Base-by-base conservation (phyloP, 257 asterid species). In the Knoxia roxburghii region DNA sequence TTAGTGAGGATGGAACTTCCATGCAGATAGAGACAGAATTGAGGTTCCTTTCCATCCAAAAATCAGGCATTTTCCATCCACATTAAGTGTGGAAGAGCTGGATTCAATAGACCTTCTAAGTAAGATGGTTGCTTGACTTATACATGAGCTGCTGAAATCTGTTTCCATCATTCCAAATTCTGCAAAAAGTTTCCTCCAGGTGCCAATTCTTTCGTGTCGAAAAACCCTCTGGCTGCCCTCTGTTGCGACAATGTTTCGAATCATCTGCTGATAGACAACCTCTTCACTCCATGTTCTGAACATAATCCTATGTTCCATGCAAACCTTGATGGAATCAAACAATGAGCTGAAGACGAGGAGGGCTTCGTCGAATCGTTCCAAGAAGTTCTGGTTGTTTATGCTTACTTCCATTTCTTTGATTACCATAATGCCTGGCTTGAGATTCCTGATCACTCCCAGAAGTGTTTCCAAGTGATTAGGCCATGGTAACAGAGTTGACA, bases 311-410 rank as follows among this genome's bases (percentile, higher is more conserved):
- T 56, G 55, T 53, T 55, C 74, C 80, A 86, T 50, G 48, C 86
- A 83, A 21, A 73, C 80, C 0, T 78, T 76, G 17, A 84, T 29
- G 6, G 66, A 46, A 51, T 84, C 89, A 32, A 82, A 82, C 30
- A 57, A 51, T 13, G 86, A 78, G 1, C 86, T 80, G 5, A 72
- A 74, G 62, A 77, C 70, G 3, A 73, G 27, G 15, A 87, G 77
- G 14, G 84, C 68, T 5, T 81, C 85, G 27, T 78, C 77, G 30
- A 85, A 87, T 6, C 86, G 78, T n/a, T 80, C 83, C 43, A 78
- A 73, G 13, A 83, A 87, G 20, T 50, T 17, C 0, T 81, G 82
- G 4, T 80, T 69, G 17, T 80, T 87, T 49, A 69, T 68, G 52
- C 76, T 75, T 18, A 75, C 83, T 68, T 85, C 91, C 2, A 65